These are phyloP conservation scores for Metarhizium robertsii DNA, from an alignment of 2,329 filamentous ascomycete species.

Conservation along the genomic window DNA sequence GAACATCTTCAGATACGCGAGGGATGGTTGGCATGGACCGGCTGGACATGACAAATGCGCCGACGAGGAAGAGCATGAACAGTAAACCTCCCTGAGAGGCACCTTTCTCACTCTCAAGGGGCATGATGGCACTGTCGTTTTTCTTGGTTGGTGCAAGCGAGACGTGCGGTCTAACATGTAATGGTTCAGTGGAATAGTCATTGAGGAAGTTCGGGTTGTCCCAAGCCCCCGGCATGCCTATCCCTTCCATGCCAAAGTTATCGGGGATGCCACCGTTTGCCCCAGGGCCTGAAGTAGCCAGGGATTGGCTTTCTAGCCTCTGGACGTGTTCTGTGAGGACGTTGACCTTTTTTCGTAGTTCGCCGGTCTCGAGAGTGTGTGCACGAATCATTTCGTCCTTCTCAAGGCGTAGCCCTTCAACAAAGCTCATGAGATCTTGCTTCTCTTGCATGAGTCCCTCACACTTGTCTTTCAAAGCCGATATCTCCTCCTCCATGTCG, in stretches of 20 bases:
- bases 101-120: slow-evolving; percentile 48
- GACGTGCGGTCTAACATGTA: slow-evolving; percentile 49
- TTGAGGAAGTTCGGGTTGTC: slow-evolving; percentile 65
- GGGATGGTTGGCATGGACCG: slow-evolving; percentile 63
- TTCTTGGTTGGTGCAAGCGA: slow-evolving; percentile 47
- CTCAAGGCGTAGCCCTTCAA: slow-evolving; percentile 70
- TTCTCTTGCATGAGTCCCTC: slow-evolving; percentile 65
- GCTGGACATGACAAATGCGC: slow-evolving; percentile 91
- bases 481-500: slow-evolving; percentile 70
- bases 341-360: slow-evolving; percentile 85
- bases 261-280: slow-evolving; percentile 56
- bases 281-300: slow-evolving; percentile 19
- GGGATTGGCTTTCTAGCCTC: slow-evolving; percentile 54
- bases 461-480: slow-evolving; percentile 57
- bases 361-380: slow-evolving; percentile 83
- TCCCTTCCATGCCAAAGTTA: slow-evolving; percentile 74
- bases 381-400: slow-evolving; percentile 85
- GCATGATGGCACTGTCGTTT: slow-evolving; percentile 23
- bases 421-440: slow-evolving; percentile 63
- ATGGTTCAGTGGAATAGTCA: slow-evolving; percentile 55
- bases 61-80: slow-evolving; percentile 92
- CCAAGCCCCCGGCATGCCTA: slow-evolving; percentile 76
- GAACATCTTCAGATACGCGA: slow-evolving; percentile 70
- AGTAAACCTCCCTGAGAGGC: slow-evolving; percentile 73
- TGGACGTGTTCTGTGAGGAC: slow-evolving; percentile 67